phyloP scores from a whole-genome alignment of 2,329 filamentous ascomycete genomes.

The Fusarium newnesense region DNA sequence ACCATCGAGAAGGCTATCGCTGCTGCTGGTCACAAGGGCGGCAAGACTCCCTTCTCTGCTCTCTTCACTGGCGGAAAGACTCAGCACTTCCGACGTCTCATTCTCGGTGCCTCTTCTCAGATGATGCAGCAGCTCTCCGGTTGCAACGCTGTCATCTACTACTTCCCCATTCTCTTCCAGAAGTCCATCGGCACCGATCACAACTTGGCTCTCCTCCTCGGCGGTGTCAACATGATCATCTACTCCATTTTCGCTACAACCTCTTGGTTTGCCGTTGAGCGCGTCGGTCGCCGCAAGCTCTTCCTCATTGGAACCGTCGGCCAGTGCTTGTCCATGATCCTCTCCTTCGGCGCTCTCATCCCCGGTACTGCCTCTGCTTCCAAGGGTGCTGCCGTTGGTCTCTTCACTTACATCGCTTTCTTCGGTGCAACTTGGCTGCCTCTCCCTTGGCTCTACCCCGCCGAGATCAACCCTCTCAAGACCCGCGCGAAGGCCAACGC shows the following conservation, averaged over 20 bases:
- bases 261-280: constrained; percentile 64
- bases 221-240: constrained; percentile 62
- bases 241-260: constrained; percentile 67
- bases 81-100: constrained; percentile 72
- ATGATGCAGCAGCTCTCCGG: constrained; percentile 72
- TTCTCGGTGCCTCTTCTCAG: constrained; percentile 68
- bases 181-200: constrained; percentile 44
- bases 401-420: constrained; percentile 76
- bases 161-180: constrained; percentile 67
- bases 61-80: constrained; percentile 71
- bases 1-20: constrained; percentile 61
- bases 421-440: constrained; percentile 74
- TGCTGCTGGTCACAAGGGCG: constrained; percentile 58
- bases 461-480: constrained; percentile 69
- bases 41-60: constrained; percentile 61
- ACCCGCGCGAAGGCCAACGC: constrained; percentile 67
- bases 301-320: constrained; percentile 57
- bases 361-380: constrained; percentile 65
- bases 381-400: constrained; percentile 74
- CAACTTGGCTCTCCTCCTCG: constrained; percentile 61
- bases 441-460: constrained; percentile 69
- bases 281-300: constrained; percentile 57
- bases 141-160: constrained; percentile 70
- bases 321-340: constrained; percentile 66
- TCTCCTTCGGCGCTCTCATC: constrained; percentile 72